Evolutionary conservation across 306 rosid genomes (phyloP), one percentile per base, ranked within the genome.

Genomic region (Fragaria iinumae): DNA sequence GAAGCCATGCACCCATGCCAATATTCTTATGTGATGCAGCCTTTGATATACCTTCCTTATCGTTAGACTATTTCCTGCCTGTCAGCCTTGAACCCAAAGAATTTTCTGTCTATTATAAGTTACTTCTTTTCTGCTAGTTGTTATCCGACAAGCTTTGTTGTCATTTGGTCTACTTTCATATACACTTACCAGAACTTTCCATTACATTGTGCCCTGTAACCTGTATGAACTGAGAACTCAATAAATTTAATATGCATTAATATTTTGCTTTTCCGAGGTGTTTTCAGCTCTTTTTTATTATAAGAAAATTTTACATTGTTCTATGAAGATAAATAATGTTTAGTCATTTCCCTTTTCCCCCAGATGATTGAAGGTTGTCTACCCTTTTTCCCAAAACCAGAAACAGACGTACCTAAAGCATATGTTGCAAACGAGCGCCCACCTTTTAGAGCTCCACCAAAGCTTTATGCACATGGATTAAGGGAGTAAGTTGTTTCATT

Each of bases 321-420:
- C 49, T 66, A 72, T 60, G 71, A 69, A 59, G 82, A 76, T 75
- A 73, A 18, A 48, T 43, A 74, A 83, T 38, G 13, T 78, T 11
- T 62, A 29, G 36, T 25, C 36, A 59, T 59, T 59, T 59, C 47
- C 4, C n/a, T 70, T 67, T 75, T 48, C 81, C 73, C 13, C 70
- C 80, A 94, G 98, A 94, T 94, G 98, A 90, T 94, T 72, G 97
- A 94, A 87, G 98, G 97, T 55, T 82, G 86, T 34, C 88, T 80
- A 7, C 98, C 98, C 44, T 94, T 94, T 83, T 66, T 50, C 62
- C 72, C 84, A 50, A 90, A 87, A 83, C 78, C 82, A 72, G 97
- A 89, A 48, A 83, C 68, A 20, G 91, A 88, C 62, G 94, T 94
- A 84, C 91, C 89, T 41, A 86, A 88, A 86, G 88, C 79, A 59